Evolutionary conservation across 768 basidiomycete species (phyloP).

Genomic region (Daedalea quercina): DNA sequence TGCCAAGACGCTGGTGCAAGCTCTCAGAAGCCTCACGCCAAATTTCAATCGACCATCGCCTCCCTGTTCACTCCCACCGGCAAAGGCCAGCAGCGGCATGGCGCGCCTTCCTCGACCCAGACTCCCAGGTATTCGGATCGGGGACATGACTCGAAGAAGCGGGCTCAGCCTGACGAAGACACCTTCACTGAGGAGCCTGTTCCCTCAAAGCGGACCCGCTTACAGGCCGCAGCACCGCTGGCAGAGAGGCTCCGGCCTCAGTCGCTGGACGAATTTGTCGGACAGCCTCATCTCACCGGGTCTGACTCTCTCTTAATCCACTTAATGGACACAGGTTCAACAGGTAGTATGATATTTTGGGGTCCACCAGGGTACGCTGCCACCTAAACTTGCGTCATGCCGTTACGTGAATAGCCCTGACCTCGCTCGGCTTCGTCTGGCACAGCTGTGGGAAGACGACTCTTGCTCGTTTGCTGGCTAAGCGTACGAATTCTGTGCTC

Average conservation of each 20-base stretch:
- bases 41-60: conserved; percentile 13
- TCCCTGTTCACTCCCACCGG: conserved; percentile 15
- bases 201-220: conserved; percentile 11
- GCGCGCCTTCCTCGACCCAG: conserved; percentile 4
- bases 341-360: conserved; percentile 66
- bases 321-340: conserved; percentile 40
- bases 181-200: neutral
- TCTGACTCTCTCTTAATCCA: conserved; percentile 49
- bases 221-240: conserved; percentile 42
- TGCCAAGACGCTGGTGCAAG: conserved; percentile 12
- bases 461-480: conserved; percentile 64
- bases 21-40: neutral
- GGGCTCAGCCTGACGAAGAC: conserved; percentile 8
- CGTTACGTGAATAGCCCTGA: neutral
- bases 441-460: conserved; percentile 69
- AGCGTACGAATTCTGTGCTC: conserved; percentile 50
- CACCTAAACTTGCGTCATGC: neutral
- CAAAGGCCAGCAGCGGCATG: neutral
- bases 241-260: conserved; percentile 71
- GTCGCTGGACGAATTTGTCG: conserved; percentile 59
- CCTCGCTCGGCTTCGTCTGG: neutral
- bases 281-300: conserved; percentile 59
- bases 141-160: conserved; percentile 12
- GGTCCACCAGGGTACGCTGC: conserved; percentile 59
- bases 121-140: conserved; percentile 1